Conservation (phyloP, 768 basidiomycete species). For the Sistotremastrum suecicum region DNA sequence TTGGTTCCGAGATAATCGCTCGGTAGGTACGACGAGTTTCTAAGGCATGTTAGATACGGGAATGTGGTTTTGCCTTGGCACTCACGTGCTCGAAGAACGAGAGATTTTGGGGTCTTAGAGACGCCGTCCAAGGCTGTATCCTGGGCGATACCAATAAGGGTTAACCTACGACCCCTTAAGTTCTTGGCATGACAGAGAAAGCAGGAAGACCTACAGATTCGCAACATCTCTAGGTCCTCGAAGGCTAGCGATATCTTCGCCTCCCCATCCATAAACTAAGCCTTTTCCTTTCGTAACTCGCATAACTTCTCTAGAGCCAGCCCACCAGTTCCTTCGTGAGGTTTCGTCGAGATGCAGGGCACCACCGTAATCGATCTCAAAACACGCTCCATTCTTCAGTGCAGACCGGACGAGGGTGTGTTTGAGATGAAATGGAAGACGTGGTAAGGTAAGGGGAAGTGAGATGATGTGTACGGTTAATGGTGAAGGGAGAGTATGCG, state of each 20-base stretch:
- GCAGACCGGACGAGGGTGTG: slow-evolving; percentile 75
- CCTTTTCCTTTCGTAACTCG: slow-evolving; percentile 74
- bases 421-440: slow-evolving; percentile 69
- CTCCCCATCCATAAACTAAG: slow-evolving; percentile 58
- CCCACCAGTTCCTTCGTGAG: slow-evolving; percentile 78
- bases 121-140: slow-evolving; percentile 51
- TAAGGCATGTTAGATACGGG: slow-evolving; percentile 15
- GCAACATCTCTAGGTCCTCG: slow-evolving; percentile 59
- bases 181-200: background rate
- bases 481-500: slow-evolving; percentile 60
- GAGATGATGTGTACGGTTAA: slow-evolving; percentile 72
- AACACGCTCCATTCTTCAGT: slow-evolving; percentile 67
- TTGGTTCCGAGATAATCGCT: slow-evolving; percentile 65
- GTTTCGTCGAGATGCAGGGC: slow-evolving; percentile 54
- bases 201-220: slow-evolving; percentile 45
- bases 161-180: slow-evolving; percentile 29
- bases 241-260: slow-evolving; percentile 42
- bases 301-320: slow-evolving; percentile 57
- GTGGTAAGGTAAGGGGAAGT: slow-evolving; percentile 61
- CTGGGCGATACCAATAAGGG: slow-evolving; percentile 53
- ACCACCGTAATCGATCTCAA: slow-evolving; percentile 69
- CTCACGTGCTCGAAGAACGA: slow-evolving; percentile 64
- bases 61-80: slow-evolving; percentile 4
- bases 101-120: slow-evolving; percentile 46
- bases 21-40: slow-evolving; percentile 76